Conservation (phyloP, 306 rosid genomes). For the Macrotyloma uniflorum region DNA sequence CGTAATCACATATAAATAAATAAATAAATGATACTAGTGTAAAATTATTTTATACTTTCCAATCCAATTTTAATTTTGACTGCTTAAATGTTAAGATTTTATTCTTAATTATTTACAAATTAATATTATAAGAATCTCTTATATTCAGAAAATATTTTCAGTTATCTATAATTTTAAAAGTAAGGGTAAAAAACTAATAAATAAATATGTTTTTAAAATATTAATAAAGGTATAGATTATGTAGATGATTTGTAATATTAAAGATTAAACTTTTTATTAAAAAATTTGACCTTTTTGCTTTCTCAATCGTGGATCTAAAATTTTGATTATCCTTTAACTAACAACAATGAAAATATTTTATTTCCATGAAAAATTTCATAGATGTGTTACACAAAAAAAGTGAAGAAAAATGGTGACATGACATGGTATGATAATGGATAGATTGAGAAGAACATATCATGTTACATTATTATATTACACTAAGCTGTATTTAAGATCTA, state of each 20-base stretch:
- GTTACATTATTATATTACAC: conserved; percentile 12
- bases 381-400: background rate
- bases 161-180: background rate
- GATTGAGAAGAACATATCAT: conserved; percentile 37
- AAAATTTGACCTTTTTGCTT: background rate
- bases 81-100: background rate
- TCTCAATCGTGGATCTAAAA: background rate
- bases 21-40: background rate
- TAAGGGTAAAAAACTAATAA: background rate
- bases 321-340: background rate
- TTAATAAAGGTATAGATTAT: background rate
- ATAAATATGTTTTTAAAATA: background rate
- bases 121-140: background rate
- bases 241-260: background rate
- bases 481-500: conserved; percentile 39
- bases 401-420: conserved; percentile 4
- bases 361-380: background rate
- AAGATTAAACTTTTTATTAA: background rate
- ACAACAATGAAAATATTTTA: background rate
- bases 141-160: background rate
- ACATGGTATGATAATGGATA: background rate
- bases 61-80: background rate
- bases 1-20: no score
- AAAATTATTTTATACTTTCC: background rate
- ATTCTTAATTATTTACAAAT: background rate